phyloP scores from a whole-genome alignment of 2,329 filamentous ascomycete species.

The Ophiocordyceps camponoti-floridani region DNA sequence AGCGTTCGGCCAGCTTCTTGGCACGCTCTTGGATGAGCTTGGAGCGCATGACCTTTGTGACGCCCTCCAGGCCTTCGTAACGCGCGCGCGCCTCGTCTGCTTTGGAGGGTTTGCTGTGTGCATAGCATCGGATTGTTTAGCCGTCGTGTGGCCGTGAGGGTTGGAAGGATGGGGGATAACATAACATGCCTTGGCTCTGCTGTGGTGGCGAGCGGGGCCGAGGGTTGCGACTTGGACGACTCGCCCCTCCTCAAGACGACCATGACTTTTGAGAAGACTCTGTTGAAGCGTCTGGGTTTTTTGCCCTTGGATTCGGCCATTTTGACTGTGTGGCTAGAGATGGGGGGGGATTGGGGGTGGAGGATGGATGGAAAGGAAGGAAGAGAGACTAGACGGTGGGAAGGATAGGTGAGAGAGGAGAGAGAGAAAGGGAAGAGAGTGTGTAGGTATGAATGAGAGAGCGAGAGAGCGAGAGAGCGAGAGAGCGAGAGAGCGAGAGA shows the following conservation, averaged over 20 bases:
- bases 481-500: not conserved
- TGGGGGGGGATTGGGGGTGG: not conserved
- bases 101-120: slow-evolving; percentile 3
- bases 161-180: too few species aligned
- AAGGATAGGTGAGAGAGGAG: not conserved
- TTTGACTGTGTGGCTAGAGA: not conserved
- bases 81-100: slow-evolving; percentile 9
- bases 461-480: not conserved
- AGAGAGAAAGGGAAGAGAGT: not conserved
- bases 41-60: slow-evolving; percentile 25
- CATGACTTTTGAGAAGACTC: slow-evolving; percentile 29
- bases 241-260: slow-evolving; percentile 29
- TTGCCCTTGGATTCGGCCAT: slow-evolving; percentile 15
- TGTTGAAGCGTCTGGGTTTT: slow-evolving; percentile 27
- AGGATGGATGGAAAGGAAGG: not conserved
- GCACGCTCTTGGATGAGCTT: slow-evolving; percentile 38
- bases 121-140: too few species aligned
- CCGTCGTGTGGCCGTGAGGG: too few species aligned
- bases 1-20: slow-evolving; percentile 34
- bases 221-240: slow-evolving; percentile 4
- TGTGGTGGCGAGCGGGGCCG: not conserved
- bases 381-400: not conserved
- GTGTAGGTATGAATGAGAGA: too few species aligned
- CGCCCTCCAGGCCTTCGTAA: slow-evolving; percentile 13
- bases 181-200: not conserved